These are phyloP conservation scores for Paramecium sonneborni DNA, from an alignment of 73 alveolate species.

Conservation along the genomic window DNA sequence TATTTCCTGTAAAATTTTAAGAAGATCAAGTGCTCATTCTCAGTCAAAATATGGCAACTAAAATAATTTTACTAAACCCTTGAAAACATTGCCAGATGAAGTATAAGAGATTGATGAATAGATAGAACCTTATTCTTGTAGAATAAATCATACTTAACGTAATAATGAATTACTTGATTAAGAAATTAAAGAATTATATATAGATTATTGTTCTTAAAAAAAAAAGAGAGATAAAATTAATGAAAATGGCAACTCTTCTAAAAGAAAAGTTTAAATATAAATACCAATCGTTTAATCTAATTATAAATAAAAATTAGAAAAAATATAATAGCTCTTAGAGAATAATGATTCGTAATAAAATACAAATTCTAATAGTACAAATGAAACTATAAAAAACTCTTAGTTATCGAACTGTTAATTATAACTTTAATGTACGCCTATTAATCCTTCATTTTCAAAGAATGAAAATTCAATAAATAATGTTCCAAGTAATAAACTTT, in stretches of 20 bases:
- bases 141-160: background rate
- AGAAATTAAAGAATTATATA: background rate
- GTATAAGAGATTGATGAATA: background rate
- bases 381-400: background rate
- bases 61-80: background rate
- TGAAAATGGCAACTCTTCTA: background rate
- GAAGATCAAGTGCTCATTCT: background rate
- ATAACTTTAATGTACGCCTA: background rate
- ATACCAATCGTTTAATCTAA: background rate
- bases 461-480: background rate
- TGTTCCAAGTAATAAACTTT: background rate
- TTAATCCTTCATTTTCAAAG: background rate
- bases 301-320: background rate
- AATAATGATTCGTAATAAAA: background rate
- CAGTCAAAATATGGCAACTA: background rate
- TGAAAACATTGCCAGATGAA: conserved; percentile 11
- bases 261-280: background rate
- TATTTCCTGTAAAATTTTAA: background rate
- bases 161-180: background rate
- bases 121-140: background rate
- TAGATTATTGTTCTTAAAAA: background rate
- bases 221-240: background rate
- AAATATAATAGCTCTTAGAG: background rate
- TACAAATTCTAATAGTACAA: background rate
- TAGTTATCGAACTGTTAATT: background rate